phyloP scores from a whole-genome alignment of 139 green algal genomes.

The Chlorella sp. region DNA sequence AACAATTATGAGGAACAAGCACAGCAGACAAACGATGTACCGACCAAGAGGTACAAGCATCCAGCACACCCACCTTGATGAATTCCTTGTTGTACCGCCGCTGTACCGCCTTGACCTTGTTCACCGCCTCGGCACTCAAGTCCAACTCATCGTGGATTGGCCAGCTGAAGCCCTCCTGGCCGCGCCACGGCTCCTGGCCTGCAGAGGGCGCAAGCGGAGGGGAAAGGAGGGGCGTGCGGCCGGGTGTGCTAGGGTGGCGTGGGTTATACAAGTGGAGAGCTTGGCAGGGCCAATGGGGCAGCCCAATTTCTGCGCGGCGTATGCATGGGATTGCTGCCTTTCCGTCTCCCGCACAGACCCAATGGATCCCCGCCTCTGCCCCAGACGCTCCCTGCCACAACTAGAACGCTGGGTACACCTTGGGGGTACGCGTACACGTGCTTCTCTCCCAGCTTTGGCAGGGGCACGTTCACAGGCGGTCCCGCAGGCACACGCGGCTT shows the following conservation, averaged over 20 bases:
- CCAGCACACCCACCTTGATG: conserved; percentile 4
- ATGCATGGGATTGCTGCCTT: background rate
- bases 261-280: background rate
- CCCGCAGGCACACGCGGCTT: background rate
- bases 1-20: no score
- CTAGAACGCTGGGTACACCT: background rate
- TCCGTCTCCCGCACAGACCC: no score
- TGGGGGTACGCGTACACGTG: background rate
- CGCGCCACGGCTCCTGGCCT: conserved; percentile 45
- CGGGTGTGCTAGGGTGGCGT: background rate
- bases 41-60: no score
- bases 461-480: background rate
- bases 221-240: background rate
- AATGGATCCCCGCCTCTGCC: background rate
- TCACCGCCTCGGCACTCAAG: background rate
- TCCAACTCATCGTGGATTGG: background rate
- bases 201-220: background rate
- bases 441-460: background rate
- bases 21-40: no score
- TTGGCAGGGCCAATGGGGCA: background rate
- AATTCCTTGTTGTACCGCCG: conserved; percentile 2
- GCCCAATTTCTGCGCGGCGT: background rate
- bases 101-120: background rate
- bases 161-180: conserved; percentile 15
- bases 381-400: no score